Base-by-base conservation (phyloP, 2,329 filamentous ascomycete genomes). In the Apiospora rasikravindrae region DNA sequence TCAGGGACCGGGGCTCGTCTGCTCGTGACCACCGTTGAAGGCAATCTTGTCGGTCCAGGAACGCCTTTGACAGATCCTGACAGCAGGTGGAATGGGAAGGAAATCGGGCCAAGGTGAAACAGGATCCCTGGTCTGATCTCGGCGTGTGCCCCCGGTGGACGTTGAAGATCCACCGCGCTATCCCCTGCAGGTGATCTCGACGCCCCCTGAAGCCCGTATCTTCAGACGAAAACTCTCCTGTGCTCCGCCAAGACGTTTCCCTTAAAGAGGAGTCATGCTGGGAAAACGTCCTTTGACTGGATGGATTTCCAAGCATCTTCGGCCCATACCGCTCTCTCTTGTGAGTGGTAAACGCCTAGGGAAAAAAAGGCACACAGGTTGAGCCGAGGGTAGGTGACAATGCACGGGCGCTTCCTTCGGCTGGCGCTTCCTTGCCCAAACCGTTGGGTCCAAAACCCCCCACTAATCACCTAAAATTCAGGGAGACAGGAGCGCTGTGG, bases 141-240 rank as follows among this genome's bases (percentile, higher is more conserved):
- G 66, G 42, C 66, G 66, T 16, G 2, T 68, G 66, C 11, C 29
- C 24, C 45, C 66, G 40, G 44, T 44, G 19, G 66, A 44, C 40
- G 42, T 68, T 26, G 66, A 47, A 26, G 29, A 29, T 47, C 66
- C 66, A 68, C 66, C 19, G 24, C 66, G 42, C 42, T 47, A 68
- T 67, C 14, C 66, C 66, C 66, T 47, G 66, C 66, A 26, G 66
- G 66, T 68, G 66, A 68, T 68, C 66, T 61, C 19, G 53, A 61
- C 53, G 11, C 29, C 53, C 29, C 57, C 57, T 64, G 57, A 29
- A 22, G 29, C 8, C 29, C 29, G 29, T 14, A 29, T 61, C 53
- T 37, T 37, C 29, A 8, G 53, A 61, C 53, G 53, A 61, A 61
- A 29, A 57, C 1, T n/a, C 45, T 49, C 45, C 45, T n/a, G 6